These are phyloP conservation scores for Linnemannia schmuckeri DNA, from an alignment of 192 early-diverging fungal species.

Conservation along the genomic window DNA sequence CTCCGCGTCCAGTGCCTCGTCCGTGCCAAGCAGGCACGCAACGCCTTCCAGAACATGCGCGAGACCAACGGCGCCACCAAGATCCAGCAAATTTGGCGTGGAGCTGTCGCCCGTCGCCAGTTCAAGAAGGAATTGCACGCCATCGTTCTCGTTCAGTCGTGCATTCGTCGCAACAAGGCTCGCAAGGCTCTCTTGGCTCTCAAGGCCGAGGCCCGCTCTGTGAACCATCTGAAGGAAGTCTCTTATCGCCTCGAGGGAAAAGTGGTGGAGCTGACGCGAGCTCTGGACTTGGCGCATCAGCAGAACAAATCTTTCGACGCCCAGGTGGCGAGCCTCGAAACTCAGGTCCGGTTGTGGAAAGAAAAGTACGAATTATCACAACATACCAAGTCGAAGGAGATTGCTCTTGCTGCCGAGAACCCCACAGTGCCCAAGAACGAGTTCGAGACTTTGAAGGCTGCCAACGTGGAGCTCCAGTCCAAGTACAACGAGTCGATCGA, in stretches of 20 bases:
- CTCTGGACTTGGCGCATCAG: constrained; percentile 73
- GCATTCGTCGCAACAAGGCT: constrained; percentile 81
- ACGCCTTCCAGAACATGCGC: constrained; percentile 68
- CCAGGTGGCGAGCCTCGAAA: constrained; percentile 73
- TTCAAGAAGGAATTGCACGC: constrained; percentile 66
- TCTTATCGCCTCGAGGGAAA: constrained; percentile 96
- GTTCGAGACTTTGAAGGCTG: constrained; percentile 66
- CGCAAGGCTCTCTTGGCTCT: constrained; percentile 75
- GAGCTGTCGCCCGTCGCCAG: constrained; percentile 69
- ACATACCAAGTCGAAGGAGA: constrained; percentile 64
- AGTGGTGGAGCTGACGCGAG: constrained; percentile 94
- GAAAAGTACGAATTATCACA: constrained; percentile 74
- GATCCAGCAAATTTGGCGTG: constrained; percentile 84
- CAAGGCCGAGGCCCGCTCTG: constrained; percentile 90
- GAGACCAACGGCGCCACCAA: constrained; percentile 76
- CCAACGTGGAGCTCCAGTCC: constrained; percentile 69
- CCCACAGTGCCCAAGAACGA: constrained; percentile 72
- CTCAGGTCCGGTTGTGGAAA: constrained; percentile 76
- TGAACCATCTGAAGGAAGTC: constrained; percentile 94
- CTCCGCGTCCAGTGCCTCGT: constrained; percentile 74
- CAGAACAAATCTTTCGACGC: constrained; percentile 75
- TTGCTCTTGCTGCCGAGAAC: constrained; percentile 64
- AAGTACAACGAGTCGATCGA: constrained; percentile 73
- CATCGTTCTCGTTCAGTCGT: constrained; percentile 88
- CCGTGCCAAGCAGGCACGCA: constrained; percentile 76